These are phyloP conservation scores for Xerophyta viscosa DNA, from an alignment of 106 monocot species.

Conservation along the genomic window DNA sequence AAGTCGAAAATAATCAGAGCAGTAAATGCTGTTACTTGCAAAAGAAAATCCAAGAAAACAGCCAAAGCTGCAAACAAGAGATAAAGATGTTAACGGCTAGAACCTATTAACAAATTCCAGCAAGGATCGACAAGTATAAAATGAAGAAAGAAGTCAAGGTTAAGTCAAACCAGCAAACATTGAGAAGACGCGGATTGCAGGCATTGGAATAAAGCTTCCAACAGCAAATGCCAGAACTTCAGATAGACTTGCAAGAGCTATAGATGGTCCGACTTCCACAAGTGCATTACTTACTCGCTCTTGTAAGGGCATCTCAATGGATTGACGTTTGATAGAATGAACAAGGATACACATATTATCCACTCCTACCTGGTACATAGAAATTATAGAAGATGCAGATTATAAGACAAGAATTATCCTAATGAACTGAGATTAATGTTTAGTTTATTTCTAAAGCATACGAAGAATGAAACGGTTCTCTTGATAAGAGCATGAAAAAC, in stretches of 20 bases:
- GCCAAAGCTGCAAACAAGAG: conserved; percentile 60
- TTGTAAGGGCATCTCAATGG: conserved; percentile 47
- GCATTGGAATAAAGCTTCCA: conserved; percentile 92
- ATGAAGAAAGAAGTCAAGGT: neutral
- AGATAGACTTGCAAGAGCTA: conserved; percentile 86
- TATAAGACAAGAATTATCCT: too few relatives aligned
- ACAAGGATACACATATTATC: conserved; percentile 99
- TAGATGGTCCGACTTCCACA: conserved; percentile 94
- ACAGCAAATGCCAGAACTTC: conserved; percentile 94
- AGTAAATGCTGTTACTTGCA: too few relatives aligned
- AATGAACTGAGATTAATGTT: too few relatives aligned
- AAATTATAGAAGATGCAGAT: too few relatives aligned
- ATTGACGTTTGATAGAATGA: conserved; percentile 87
- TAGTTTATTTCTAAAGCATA: too few relatives aligned
- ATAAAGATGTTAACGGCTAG: too few relatives aligned
- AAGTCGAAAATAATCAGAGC: too few relatives aligned
- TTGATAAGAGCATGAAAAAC: too few relatives aligned
- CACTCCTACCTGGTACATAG: conserved; percentile 66
- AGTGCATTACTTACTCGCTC: conserved; percentile 71
- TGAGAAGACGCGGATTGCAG: conserved; percentile 89
- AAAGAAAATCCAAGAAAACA: conserved; percentile 53
- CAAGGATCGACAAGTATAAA: neutral
- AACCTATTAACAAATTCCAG: too few relatives aligned
- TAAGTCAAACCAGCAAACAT: conserved; percentile 90
- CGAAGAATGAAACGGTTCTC: too few relatives aligned